A percentile compares a stretch with the other conserved stretches of the same genome.
Evolutionary conservation across 495 filamentous ascomycete species (phyloP).

Genomic region (Lepraria neglecta): DNA sequence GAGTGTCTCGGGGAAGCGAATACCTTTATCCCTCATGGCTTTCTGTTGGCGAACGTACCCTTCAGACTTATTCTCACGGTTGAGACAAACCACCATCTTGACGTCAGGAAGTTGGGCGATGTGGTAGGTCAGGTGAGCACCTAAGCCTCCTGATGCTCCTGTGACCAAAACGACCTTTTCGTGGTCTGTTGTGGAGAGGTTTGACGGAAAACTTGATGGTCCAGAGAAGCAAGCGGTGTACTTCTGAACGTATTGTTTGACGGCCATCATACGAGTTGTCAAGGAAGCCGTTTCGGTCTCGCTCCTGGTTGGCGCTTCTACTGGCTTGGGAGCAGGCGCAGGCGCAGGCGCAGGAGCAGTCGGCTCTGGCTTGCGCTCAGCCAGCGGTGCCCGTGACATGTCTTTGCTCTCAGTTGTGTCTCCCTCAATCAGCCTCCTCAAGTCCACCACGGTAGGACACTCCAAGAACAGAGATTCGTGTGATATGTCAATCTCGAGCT

Average conservation of each 20-base stretch:
- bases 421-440: conserved; percentile 9
- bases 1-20: conserved; percentile 29
- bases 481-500: conserved; percentile 34
- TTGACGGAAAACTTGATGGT: conserved; percentile 20
- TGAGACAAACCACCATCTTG: conserved; percentile 42
- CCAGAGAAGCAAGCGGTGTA: conserved; percentile 9
- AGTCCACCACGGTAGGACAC: conserved; percentile 14
- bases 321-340: background rate
- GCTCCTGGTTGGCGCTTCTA: background rate
- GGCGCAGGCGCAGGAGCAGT: background rate
- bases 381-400: background rate
- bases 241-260: conserved; percentile 32
- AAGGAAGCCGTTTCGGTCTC: conserved; percentile 7
- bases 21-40: conserved; percentile 34
- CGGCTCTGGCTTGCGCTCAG: background rate
- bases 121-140: conserved; percentile 41
- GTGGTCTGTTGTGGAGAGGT: background rate
- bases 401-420: conserved; percentile 4
- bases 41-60: conserved; percentile 35
- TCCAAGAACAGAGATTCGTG: conserved; percentile 15
- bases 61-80: conserved; percentile 33
- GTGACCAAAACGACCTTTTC: conserved; percentile 42
- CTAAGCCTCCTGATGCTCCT: conserved; percentile 47
- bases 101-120: conserved; percentile 35
- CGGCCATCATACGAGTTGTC: conserved; percentile 29